Percentiles rank a stretch among this genome's conserved stretches.
Evolutionary conservation across 306 rosid genomes (phyloP).

Genomic region (Trichosanthes truncata): DNA sequence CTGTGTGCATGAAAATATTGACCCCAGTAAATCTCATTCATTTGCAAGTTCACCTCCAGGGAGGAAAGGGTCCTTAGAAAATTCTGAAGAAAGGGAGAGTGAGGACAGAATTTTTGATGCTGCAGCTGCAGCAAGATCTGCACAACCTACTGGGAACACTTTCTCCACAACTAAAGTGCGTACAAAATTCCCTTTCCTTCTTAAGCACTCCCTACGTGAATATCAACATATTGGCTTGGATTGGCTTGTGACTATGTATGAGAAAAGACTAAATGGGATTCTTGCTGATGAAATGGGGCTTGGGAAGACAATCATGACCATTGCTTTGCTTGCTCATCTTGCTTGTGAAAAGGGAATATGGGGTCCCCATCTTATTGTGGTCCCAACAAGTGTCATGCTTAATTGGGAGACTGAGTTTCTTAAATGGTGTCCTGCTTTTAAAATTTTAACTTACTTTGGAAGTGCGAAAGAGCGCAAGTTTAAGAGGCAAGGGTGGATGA

Average conservation of each 20-base stretch:
- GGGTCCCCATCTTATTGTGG: conserved; percentile 99
- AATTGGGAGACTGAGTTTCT: conserved; percentile 99
- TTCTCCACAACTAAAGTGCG: conserved; percentile 97
- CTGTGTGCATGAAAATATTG: conserved; percentile 43
- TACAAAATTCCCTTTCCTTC: conserved; percentile 86
- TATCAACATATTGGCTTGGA: conserved; percentile 98
- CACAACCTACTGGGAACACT: conserved; percentile 98
- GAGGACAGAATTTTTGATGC: conserved; percentile 87
- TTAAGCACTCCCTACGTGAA: conserved; percentile 89
- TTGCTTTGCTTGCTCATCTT: conserved; percentile 90
- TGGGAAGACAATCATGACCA: conserved; percentile 97
- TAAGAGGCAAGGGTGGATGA: conserved; percentile 95
- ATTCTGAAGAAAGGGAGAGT: conserved; percentile 47
- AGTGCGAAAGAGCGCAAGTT: conserved; percentile 88
- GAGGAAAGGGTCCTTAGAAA: conserved; percentile 26
- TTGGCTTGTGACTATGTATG: conserved; percentile 99
- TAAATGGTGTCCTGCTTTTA: conserved; percentile 98
- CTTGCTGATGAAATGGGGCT: conserved; percentile 98
- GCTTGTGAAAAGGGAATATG: conserved; percentile 98
- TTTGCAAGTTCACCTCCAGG: conserved; percentile 31
- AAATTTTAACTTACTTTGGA: conserved; percentile 88
- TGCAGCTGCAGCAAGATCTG: conserved; percentile 99
- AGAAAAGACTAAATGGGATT: conserved; percentile 90
- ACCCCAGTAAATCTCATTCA: conserved; percentile 31
- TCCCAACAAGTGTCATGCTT: conserved; percentile 98